Percentiles rank a stretch among this genome's conserved stretches.
Evolutionary conservation across 139 green algal species (phyloP).

Genomic region (Chlamydomonas asymmetrica): DNA sequence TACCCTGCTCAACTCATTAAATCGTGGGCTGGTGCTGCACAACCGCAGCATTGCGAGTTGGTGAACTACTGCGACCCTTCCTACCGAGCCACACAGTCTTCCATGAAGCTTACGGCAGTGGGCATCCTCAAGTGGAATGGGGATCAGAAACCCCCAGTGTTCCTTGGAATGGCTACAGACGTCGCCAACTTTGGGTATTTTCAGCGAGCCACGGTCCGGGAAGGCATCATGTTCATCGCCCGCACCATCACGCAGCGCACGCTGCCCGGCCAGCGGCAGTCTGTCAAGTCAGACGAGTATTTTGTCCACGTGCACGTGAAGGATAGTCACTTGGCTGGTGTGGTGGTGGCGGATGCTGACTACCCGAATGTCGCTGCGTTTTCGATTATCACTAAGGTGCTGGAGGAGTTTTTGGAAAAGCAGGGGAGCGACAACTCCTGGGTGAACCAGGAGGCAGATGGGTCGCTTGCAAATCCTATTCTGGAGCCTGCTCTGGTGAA

Average conservation of each 20-base stretch:
- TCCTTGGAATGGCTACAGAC: constrained; percentile 83
- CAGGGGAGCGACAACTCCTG: constrained; percentile 60
- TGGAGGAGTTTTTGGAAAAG: constrained; percentile 68
- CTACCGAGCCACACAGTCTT: too few relatives aligned
- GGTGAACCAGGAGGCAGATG: constrained; percentile 65
- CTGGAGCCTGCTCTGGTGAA: constrained; percentile 80
- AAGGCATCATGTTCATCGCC: constrained; percentile 94
- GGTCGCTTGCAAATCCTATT: constrained; percentile 49
- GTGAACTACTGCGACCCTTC: too few relatives aligned
- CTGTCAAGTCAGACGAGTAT: constrained; percentile 91
- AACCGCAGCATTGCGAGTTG: too few relatives aligned
- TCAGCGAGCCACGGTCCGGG: constrained; percentile 79
- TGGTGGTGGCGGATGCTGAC: constrained; percentile 89
- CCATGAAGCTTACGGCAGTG: constrained; percentile 73
- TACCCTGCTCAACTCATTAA: too few relatives aligned
- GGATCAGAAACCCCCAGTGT: constrained; percentile 64
- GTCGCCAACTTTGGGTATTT: constrained; percentile 96
- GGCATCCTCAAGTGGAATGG: constrained; percentile 74
- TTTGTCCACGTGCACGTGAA: constrained; percentile 91
- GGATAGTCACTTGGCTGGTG: constrained; percentile 80
- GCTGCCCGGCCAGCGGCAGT: constrained; percentile 75
- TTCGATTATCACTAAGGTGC: constrained; percentile 87
- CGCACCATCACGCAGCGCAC: constrained; percentile 93
- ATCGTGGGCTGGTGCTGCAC: too few relatives aligned
- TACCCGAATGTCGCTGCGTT: constrained; percentile 95